Base-by-base conservation (phyloP, 768 basidiomycete genomes). In the Auriscalpium orientale region DNA sequence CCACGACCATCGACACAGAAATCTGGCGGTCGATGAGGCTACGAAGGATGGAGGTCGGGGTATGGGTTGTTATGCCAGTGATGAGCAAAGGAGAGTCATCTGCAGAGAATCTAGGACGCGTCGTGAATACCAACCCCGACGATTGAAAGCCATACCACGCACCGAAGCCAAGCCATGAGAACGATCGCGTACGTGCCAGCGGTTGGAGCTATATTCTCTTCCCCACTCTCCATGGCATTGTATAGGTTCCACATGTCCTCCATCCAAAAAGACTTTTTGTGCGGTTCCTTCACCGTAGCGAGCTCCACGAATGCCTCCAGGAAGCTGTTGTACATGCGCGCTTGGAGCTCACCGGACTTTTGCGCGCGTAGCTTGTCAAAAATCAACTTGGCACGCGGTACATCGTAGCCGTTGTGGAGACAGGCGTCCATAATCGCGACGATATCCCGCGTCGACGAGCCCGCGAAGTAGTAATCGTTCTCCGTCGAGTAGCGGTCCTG, bases 371-470 rank as follows among this genome's bases (percentile, higher is more conserved):
- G 68, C 9, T 77, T 75, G 48, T 82, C 79, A 59, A 94, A 92
- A 21, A 95, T 79, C 38, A 74, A 72, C 59, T 82, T 82, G 8
- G 92, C 92, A 6, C 93, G 86, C 0, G 79, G 75, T 0, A 93
- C 82, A 66, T 93, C 89, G 67, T 86, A 83, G 2, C 81, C 65
- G 59, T 87, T 81, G 67, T 86, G 79, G 12, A 95, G 71, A 66
- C 93, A 95, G 4, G 91, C 89, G 62, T 89, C 84, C 71, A 95
- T 88, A 59, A 95, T 79, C 0, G 88, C 83, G 11, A 90, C 67
- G 54, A 80, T 75, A 67, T 92, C 89, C 64, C 84, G 80, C 0
- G 85, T 82, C 0, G 72, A 67, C 0, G 89, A 81, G 66, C 89
- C 81, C 5, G 79, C 76, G 68, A 83, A 90, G 71, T 80, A 82